Base-by-base conservation (phyloP, 768 basidiomycete species). In the Coprinopsis sp. region DNA sequence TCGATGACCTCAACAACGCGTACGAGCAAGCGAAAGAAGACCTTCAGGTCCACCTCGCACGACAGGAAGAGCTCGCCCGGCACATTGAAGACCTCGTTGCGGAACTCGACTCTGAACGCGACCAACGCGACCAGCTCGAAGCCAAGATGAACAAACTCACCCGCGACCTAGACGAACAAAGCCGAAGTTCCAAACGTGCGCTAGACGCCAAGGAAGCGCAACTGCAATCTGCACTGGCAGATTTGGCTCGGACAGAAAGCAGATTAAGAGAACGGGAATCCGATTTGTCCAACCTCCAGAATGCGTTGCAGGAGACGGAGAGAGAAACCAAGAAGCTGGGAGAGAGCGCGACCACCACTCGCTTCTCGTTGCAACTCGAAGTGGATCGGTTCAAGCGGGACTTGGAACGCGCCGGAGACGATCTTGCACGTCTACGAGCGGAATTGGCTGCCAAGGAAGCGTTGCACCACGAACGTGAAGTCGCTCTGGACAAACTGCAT, bases 291-390 rank as follows among this genome's bases (percentile, higher is more conserved):
- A 76, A 79, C 0, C 78, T 96, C 2, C 88, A 96, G 57, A 64
- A 64, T 6, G 83, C 83, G 0, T 68, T 96, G n/a, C 76, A 80
- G 52, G 64, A 71, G 1, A 64, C 88, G 37, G 91, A 96, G 58
- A 69, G 73, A 23, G 90, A 93, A 62, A 81, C 82, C 19, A 84
- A 84, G 65, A 75, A 81, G 47, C 74, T 84, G 0, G 94, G 94
- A 18, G 91, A 95, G 66, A 81, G 83, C 11, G 87, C 87, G 57
- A 85, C 86, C 0, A 84, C 82, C 2, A 86, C 91, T 19, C 74
- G 82, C 34, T 90, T 91, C 69, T 88, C 88, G 0, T 67, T 97
- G 25, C 90, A 96, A 61, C 77, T 97, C 16, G 94, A 99, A 63
- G 73, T 88, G 1, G 95, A 97, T 52, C 70, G 91, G 2, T 67